Percentiles rank a stretch among this genome's conserved stretches.
Conservation (phyloP, 371 early-diverging fungal genomes). For the Apophysomyces ossiformis region DNA sequence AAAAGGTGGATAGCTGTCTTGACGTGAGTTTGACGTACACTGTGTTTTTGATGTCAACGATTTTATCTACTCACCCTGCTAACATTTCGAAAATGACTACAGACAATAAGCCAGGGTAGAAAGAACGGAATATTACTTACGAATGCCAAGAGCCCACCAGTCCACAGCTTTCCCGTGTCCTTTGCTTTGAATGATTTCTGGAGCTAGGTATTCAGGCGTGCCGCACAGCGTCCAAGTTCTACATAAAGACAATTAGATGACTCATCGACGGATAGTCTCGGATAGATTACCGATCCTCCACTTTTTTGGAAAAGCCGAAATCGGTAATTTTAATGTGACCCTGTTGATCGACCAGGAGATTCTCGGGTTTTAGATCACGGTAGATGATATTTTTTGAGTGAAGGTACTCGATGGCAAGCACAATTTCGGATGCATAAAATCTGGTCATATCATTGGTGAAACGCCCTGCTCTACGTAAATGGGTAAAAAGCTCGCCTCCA, state of each 20-base stretch:
- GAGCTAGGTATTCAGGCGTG: constrained; percentile 98
- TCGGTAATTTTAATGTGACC: constrained; percentile 95
- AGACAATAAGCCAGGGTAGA: not conserved
- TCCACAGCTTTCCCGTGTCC: constrained; percentile 98
- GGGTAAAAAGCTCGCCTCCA: constrained; percentile 89
- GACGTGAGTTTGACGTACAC: not conserved
- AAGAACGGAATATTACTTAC: constrained; percentile 33
- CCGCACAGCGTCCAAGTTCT: constrained; percentile 96
- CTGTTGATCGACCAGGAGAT: constrained; percentile 76
- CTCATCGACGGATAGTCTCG: constrained; percentile 8
- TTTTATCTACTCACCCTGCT: constrained; percentile 59
- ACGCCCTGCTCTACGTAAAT: constrained; percentile 78
- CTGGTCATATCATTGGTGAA: constrained; percentile 84
- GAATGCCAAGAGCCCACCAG: constrained; percentile 98
- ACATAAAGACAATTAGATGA: constrained; percentile 9
- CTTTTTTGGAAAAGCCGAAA: constrained; percentile 91
- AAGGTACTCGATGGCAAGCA: constrained; percentile 76
- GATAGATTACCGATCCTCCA: constrained; percentile 36
- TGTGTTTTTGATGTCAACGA: not conserved
- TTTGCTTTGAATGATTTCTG: constrained; percentile 97
- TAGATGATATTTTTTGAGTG: constrained; percentile 84
- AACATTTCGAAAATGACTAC: constrained; percentile 93
- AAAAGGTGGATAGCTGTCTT: constrained; percentile 87
- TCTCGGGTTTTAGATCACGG: constrained; percentile 89
- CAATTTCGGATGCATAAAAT: constrained; percentile 67